Evolutionary conservation across 768 basidiomycete genomes (phyloP).

Genomic region (Ephemerocybe angulata): DNA sequence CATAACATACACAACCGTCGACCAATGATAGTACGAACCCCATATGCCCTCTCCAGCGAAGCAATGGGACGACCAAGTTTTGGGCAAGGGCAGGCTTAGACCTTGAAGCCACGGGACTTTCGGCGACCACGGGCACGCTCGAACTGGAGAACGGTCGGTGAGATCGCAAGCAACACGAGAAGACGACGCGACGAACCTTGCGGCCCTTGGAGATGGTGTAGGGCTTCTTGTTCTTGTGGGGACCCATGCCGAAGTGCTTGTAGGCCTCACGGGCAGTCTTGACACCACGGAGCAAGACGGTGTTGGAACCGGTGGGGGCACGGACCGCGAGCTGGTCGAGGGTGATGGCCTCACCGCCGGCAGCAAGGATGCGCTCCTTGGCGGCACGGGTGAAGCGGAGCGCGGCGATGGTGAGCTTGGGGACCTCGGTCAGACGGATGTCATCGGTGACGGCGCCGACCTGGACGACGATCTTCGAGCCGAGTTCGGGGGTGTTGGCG

Average conservation of each 20-base stretch:
- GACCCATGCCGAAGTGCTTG: conserved; percentile 98
- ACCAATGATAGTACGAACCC: conserved; percentile 22
- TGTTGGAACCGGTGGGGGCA: conserved; percentile 93
- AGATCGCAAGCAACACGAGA: neutral
- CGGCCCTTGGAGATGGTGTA: conserved; percentile 94
- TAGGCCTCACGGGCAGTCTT: conserved; percentile 91
- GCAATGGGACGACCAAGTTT: conserved; percentile 19
- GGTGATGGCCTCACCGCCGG: conserved; percentile 92
- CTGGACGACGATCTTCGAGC: conserved; percentile 81
- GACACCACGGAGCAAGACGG: conserved; percentile 88
- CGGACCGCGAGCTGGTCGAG: conserved; percentile 95
- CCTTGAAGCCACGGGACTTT: conserved; percentile 97
- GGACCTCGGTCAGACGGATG: conserved; percentile 77
- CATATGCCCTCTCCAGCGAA: conserved; percentile 15
- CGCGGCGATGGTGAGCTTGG: conserved; percentile 91
- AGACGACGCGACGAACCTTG: conserved; percentile 51
- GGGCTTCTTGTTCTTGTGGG: conserved; percentile 98
- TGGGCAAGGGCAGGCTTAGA: conserved; percentile 45
- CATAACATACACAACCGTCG: conserved; percentile 1
- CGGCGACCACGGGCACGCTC: conserved; percentile 98
- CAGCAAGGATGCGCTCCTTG: conserved; percentile 91
- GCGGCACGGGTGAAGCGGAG: conserved; percentile 92
- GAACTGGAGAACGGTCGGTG: conserved; percentile 50
- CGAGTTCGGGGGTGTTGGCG: conserved; percentile 54
- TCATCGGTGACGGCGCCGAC: conserved; percentile 97